Evolutionary conservation across 352 stramenopile species (phyloP).

Genomic region (Pythium plurisporium): DNA sequence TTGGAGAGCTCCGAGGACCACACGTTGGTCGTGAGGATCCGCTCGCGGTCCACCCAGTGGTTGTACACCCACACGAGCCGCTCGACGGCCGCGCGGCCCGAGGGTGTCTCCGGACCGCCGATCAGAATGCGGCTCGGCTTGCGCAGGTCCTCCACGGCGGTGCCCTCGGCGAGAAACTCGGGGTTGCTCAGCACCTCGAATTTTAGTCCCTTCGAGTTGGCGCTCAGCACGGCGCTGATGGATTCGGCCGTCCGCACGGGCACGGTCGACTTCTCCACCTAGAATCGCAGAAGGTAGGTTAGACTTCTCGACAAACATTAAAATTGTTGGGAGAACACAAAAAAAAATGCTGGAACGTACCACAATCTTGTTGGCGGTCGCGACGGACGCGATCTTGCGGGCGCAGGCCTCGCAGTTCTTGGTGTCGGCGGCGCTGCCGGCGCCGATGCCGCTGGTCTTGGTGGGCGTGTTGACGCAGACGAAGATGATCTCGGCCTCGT

Average conservation of each 20-base stretch:
- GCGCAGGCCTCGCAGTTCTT: constrained; percentile 99
- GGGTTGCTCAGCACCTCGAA: constrained; percentile 99
- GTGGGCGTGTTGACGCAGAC: constrained; percentile 99
- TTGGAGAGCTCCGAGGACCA: constrained; percentile 99
- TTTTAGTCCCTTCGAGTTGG: constrained; percentile 91
- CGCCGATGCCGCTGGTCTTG: constrained; percentile 96
- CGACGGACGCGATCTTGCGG: constrained; percentile 96
- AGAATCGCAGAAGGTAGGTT: too few relatives aligned
- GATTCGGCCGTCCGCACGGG: constrained; percentile 98
- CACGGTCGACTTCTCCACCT: constrained; percentile 98
- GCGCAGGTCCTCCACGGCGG: constrained; percentile 96
- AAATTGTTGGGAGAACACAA: background rate
- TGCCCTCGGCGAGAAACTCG: constrained; percentile 99
- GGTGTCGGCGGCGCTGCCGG: constrained; percentile 97
- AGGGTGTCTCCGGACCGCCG: constrained; percentile 92
- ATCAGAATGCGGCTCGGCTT: constrained; percentile 97
- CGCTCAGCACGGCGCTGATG: constrained; percentile 93
- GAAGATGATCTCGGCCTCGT: constrained; percentile 98
- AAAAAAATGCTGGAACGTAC: constrained; percentile 13
- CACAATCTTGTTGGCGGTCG: constrained; percentile 96
- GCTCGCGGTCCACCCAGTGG: constrained; percentile 94
- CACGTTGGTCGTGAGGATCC: constrained; percentile 98
- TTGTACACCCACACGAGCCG: constrained; percentile 95
- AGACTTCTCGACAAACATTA: background rate
- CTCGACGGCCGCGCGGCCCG: constrained; percentile 85